Conservation (phyloP, 306 rosid genomes). For the Quercus variabilis region DNA sequence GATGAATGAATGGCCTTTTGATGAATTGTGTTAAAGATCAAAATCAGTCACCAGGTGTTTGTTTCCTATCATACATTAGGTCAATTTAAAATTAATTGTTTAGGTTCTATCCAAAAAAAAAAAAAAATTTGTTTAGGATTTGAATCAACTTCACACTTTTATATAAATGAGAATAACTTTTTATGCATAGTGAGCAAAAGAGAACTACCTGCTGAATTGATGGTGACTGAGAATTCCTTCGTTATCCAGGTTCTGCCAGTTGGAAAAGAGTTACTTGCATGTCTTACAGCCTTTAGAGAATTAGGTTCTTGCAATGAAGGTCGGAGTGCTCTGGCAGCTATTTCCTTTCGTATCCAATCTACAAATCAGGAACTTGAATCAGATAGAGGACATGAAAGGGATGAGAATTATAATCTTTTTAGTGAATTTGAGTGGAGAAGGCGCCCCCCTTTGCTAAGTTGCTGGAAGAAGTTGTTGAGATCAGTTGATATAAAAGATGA, state of each 20-base stretch:
- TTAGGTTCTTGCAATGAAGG: slow-evolving; percentile 69
- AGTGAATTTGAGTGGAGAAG: slow-evolving; percentile 63
- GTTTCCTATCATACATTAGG: background rate
- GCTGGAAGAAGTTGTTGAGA: slow-evolving; percentile 65
- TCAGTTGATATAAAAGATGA: slow-evolving; percentile 54
- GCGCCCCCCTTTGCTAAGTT: slow-evolving; percentile 71
- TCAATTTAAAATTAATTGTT: background rate
- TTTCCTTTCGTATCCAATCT: slow-evolving; percentile 32
- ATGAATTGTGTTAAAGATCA: background rate
- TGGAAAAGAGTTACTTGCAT: slow-evolving; percentile 86
- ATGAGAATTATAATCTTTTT: slow-evolving; percentile 31
- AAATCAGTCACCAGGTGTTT: background rate
- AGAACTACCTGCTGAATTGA: slow-evolving; percentile 11
- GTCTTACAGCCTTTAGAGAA: slow-evolving; percentile 70
- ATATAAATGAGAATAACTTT: background rate
- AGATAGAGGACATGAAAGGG: slow-evolving; percentile 42
- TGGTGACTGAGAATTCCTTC: slow-evolving; percentile 14
- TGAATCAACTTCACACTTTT: background rate
- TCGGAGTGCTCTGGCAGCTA: slow-evolving; percentile 57
- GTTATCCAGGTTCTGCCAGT: slow-evolving; percentile 76
- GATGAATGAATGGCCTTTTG: background rate
- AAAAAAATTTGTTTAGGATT: background rate
- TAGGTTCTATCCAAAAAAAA: background rate
- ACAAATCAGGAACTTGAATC: slow-evolving; percentile 37
- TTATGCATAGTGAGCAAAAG: background rate